phyloP scores from a whole-genome alignment of 768 basidiomycete species.

The Suillus ampliporus region DNA sequence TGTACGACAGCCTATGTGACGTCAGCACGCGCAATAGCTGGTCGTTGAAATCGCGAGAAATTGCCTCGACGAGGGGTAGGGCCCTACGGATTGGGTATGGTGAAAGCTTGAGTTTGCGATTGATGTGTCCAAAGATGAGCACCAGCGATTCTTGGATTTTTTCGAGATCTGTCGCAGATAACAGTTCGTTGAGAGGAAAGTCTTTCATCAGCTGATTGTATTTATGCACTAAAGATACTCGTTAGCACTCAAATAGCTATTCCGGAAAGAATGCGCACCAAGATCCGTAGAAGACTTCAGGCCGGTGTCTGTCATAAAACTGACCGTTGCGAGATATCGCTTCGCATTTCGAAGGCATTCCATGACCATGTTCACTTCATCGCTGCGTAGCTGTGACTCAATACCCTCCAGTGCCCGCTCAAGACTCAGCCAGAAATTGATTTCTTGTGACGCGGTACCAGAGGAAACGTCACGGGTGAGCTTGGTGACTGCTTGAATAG shows the following conservation, averaged over 20 bases:
- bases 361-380: slow-evolving; percentile 92
- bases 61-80: slow-evolving; percentile 96
- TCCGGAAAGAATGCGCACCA: slow-evolving; percentile 50
- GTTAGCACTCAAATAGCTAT: background rate
- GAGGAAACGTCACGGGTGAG: slow-evolving; percentile 92
- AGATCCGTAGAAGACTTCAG: slow-evolving; percentile 91
- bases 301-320: slow-evolving; percentile 97
- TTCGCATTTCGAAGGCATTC: slow-evolving; percentile 95
- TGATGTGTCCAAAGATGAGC: slow-evolving; percentile 91
- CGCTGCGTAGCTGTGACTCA: slow-evolving; percentile 88
- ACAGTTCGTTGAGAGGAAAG: slow-evolving; percentile 94
- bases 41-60: slow-evolving; percentile 97
- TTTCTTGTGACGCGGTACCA: slow-evolving; percentile 97
- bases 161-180: slow-evolving; percentile 94
- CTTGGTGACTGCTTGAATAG: slow-evolving; percentile 95
- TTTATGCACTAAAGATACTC: slow-evolving; percentile 74
- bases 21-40: slow-evolving; percentile 90
- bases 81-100: slow-evolving; percentile 97
- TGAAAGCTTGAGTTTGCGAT: slow-evolving; percentile 93
- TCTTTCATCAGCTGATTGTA: slow-evolving; percentile 99
- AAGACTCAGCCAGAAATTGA: slow-evolving; percentile 98
- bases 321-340: slow-evolving; percentile 95
- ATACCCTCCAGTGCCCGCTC: slow-evolving; percentile 94
- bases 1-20: slow-evolving; percentile 90
- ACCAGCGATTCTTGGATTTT: slow-evolving; percentile 91